A percentile compares a stretch with the other conserved stretches of the same genome.
Evolutionary conservation across 2,329 filamentous ascomycete species (phyloP).

Genomic region (Parascedosporium putredinis): DNA sequence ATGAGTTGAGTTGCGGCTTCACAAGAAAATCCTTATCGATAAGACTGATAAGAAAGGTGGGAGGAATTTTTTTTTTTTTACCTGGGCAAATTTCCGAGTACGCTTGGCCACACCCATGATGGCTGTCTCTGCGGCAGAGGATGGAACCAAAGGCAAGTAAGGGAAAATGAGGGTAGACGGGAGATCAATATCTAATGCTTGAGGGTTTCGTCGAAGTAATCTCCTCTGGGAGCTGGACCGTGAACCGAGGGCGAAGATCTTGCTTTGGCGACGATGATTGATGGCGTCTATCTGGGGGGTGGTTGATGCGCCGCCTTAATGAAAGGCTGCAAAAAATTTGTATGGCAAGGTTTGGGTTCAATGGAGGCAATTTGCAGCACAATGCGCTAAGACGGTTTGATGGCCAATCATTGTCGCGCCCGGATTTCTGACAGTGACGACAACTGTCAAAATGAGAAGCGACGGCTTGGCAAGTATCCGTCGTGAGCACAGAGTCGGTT

Average conservation of each 20-base stretch:
- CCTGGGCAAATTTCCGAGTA: conserved; percentile 79
- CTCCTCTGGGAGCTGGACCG: too few species aligned
- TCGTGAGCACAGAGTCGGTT: too few species aligned
- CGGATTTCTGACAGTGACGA: background rate
- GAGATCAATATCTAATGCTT: background rate
- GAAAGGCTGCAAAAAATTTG: conserved; percentile 9
- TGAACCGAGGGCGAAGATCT: too few species aligned
- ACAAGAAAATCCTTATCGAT: conserved; percentile 18
- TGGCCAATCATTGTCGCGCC: background rate
- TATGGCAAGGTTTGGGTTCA: conserved; percentile 9
- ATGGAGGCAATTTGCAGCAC: conserved; percentile 6
- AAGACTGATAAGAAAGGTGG: conserved; percentile 7
- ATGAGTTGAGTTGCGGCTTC: background rate
- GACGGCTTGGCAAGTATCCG: too few species aligned
- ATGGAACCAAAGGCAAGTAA: too few species aligned
- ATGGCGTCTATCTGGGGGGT: background rate
- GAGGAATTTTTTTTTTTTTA: conserved; percentile 23
- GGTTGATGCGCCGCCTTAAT: background rate
- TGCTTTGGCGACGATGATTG: too few species aligned
- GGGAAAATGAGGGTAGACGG: background rate
- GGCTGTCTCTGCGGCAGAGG: too few species aligned
- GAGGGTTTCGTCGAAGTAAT: too few species aligned
- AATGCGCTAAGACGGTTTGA: background rate
- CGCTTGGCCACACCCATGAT: conserved; percentile 81
- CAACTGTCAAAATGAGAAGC: too few species aligned